Base-by-base conservation (phyloP, 805 yeast genomes). In the Nakazawaea ishiwadae region DNA sequence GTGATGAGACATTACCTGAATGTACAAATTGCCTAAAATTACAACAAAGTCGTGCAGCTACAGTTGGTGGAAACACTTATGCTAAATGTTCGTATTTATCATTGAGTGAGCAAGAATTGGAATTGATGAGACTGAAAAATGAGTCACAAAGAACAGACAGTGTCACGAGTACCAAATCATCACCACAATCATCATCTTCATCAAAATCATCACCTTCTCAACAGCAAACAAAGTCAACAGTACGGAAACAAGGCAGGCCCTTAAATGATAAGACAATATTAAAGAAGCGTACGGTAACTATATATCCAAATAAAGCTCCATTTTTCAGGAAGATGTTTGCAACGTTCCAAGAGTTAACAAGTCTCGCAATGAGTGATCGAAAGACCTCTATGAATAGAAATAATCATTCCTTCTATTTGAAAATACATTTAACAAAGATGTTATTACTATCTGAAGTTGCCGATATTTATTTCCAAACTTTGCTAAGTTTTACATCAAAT, bases 1-100 rank as follows among this genome's bases (percentile, higher is more conserved):
- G 86, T 56, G 84, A 80, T 56, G 86, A 80, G 55, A 61, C 64
- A 23, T 62, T 75, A n/a, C 85, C 84, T 2, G 60, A 64, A 37
- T 80, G 87, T 51, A 57, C 59, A 39, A 78, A 77, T 51, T 80
- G 86, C 53, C 49, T 61, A 24, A 65, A 73, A 48, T 15, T 31
- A 27, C 16, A 24, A 29, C 31, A 23, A n/a, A 32, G 37, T 10
- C 31, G 28, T 12, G 23, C n/a, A 6, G 20, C 26, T 12, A 16
- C n/a, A 6, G 20, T 18, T 14, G 5, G 9, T 18, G 26, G 18
- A 7, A 18, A 11, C 18, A 19, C 12, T 16, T 33, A 26, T 12
- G 9, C 32, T 6, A 18, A 12, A 5, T 39, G 42, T 19, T 39
- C 42, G 4, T 39, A 39, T n/a, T 18, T 39, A 4, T 7, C 11